Conservation (phyloP, 441 rosid species). For the Pelargonium fulgidum region DNA sequence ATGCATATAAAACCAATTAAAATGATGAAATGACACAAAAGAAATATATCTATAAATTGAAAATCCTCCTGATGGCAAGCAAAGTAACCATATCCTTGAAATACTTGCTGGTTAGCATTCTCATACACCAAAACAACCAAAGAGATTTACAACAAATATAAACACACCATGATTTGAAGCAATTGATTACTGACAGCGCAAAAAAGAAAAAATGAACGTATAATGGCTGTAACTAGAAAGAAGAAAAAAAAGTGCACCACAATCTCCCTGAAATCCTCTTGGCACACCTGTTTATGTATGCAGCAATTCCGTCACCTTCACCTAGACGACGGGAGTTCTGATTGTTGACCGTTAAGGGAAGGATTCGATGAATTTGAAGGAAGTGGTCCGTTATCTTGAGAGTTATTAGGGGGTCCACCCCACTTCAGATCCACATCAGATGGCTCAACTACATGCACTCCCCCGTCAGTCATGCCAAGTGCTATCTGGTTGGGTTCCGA, state of each 20-base stretch:
- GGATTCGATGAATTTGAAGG: constrained; percentile 50
- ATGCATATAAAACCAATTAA: too few relatives aligned
- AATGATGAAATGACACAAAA: too few relatives aligned
- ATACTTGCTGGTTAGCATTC: constrained; percentile 3
- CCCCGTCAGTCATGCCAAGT: constrained; percentile 48
- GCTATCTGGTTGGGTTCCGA: constrained; percentile 51
- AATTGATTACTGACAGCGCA: background rate
- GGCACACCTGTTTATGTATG: constrained; percentile 17
- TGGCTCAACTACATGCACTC: constrained; percentile 46
- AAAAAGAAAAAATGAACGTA: background rate
- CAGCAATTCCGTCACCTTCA: constrained; percentile 12
- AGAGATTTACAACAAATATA: background rate
- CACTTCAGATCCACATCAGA: constrained; percentile 38
- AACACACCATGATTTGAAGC: background rate
- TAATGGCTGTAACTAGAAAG: background rate
- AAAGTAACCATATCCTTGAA: background rate
- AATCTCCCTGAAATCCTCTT: constrained; percentile 4
- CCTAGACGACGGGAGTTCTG: constrained; percentile 37
- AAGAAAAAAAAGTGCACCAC: background rate
- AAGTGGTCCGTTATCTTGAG: constrained; percentile 40
- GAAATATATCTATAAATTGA: too few relatives aligned
- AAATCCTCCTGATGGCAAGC: too few relatives aligned
- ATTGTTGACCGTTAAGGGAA: constrained; percentile 37
- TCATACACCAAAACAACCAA: background rate
- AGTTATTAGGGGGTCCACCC: constrained; percentile 29